Conservation (phyloP, 2,329 filamentous ascomycete species). For the Trichoderma brevicompactum region DNA sequence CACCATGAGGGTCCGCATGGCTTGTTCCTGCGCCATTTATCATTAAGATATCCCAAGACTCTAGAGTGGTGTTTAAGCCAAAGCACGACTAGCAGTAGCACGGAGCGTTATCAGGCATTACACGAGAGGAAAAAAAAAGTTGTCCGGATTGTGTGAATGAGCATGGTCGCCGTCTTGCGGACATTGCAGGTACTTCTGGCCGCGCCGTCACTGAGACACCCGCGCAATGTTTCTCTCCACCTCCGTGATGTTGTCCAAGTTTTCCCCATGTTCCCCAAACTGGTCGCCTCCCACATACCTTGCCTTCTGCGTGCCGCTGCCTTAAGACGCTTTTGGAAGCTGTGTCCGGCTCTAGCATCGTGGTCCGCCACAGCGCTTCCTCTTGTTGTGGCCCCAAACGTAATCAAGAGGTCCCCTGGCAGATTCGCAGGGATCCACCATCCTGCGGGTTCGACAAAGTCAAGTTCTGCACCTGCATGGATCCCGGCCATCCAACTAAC, state of each 20-base stretch:
- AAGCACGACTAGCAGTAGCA: too few species aligned
- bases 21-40: too few species aligned
- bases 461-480: constrained; percentile 18
- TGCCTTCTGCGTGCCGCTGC: constrained; percentile 3
- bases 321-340: constrained; percentile 28
- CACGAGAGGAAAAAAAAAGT: not conserved
- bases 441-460: constrained; percentile 7
- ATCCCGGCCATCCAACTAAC: constrained; percentile 16
- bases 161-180: not conserved
- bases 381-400: constrained; percentile 13
- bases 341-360: constrained; percentile 27
- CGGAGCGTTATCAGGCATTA: not conserved
- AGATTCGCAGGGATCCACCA: constrained; percentile 20
- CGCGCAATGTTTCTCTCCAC: constrained; percentile 11
- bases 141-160: constrained; percentile 8
- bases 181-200: constrained; percentile 21
- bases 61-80: too few species aligned
- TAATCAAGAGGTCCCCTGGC: constrained; percentile 18
- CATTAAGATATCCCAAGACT: too few species aligned
- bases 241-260: not conserved
- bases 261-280: constrained; percentile 22
- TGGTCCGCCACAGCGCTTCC: constrained; percentile 5
- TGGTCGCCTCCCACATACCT: not conserved
- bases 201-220: not conserved
- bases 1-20: too few species aligned